Conservation (phyloP, 805 yeast genomes). For the Teunomyces gatunensis region DNA sequence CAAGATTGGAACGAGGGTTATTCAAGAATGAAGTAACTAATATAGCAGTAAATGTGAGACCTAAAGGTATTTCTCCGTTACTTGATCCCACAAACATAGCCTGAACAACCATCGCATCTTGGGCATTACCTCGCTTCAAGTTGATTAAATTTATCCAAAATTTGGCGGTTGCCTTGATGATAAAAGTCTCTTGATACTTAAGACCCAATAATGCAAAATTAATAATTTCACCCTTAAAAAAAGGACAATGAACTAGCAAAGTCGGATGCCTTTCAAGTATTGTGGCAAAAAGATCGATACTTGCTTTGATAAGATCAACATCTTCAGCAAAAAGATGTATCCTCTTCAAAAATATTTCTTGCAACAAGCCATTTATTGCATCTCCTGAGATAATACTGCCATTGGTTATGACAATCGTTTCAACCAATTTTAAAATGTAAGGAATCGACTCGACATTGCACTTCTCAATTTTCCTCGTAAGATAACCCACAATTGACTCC, state of each 20-base stretch:
- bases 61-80: slow-evolving; percentile 6
- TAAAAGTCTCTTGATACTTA: slow-evolving; percentile 50
- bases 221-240: slow-evolving; percentile 21
- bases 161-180: slow-evolving; percentile 48
- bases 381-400: slow-evolving; percentile 27
- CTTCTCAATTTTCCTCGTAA: slow-evolving; percentile 28
- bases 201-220: slow-evolving; percentile 39
- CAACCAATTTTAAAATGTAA: slow-evolving; percentile 43
- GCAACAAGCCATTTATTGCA: slow-evolving; percentile 34
- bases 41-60: background rate
- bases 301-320: slow-evolving; percentile 56
- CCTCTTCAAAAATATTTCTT: slow-evolving; percentile 35
- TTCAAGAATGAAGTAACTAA: slow-evolving; percentile 30
- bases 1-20: slow-evolving; percentile 59
- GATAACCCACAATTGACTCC: slow-evolving; percentile 25
- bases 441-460: slow-evolving; percentile 38
- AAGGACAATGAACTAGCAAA: slow-evolving; percentile 36
- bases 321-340: slow-evolving; percentile 43
- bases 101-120: slow-evolving; percentile 35
- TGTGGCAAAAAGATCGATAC: slow-evolving; percentile 50
- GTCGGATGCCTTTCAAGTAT: slow-evolving; percentile 50
- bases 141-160: slow-evolving; percentile 55
- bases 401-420: slow-evolving; percentile 41
- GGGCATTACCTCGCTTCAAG: slow-evolving; percentile 44
- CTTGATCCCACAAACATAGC: slow-evolving; percentile 26